phyloP scores from a whole-genome alignment of 1,284 basidiomycete species.

The Grifola frondosa region DNA sequence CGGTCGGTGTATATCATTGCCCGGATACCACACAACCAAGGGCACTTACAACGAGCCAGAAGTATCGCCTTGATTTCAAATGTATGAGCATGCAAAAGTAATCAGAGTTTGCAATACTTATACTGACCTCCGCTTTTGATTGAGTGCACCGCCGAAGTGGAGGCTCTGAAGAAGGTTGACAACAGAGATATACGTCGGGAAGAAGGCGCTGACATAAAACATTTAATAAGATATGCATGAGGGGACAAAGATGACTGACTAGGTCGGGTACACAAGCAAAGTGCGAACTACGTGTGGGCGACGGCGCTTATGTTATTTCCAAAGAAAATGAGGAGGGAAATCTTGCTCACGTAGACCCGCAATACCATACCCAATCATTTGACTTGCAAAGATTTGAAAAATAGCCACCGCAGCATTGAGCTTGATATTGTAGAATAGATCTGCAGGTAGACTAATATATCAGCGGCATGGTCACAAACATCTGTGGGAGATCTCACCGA shows the following conservation, averaged over 20 bases:
- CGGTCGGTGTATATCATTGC: neutral
- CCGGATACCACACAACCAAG: neutral
- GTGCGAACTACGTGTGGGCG: constrained; percentile 47
- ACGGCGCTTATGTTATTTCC: neutral
- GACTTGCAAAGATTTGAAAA: constrained; percentile 59
- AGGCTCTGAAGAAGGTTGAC: constrained; percentile 58
- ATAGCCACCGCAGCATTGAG: constrained; percentile 54
- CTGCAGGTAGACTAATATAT: constrained; percentile 21
- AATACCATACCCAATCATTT: constrained; percentile 62
- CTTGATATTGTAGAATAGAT: constrained; percentile 57
- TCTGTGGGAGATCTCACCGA: constrained; percentile 36
- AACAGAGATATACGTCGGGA: constrained; percentile 52
- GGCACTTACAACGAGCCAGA: constrained; percentile 50
- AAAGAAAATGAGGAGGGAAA: neutral
- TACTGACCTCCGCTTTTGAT: constrained; percentile 43
- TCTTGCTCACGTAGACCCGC: constrained; percentile 49
- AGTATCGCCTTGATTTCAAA: constrained; percentile 34
- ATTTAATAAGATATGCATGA: neutral
- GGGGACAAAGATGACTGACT: constrained; percentile 32
- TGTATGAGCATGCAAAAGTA: neutral
- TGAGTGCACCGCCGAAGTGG: constrained; percentile 47
- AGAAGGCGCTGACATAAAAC: constrained; percentile 46
- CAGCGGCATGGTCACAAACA: neutral
- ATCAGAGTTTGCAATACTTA: neutral
- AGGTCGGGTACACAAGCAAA: constrained; percentile 64